Evolutionary conservation across 148 eudicot genomes (phyloP).

Genomic region (Vaccinium myrtillus): DNA sequence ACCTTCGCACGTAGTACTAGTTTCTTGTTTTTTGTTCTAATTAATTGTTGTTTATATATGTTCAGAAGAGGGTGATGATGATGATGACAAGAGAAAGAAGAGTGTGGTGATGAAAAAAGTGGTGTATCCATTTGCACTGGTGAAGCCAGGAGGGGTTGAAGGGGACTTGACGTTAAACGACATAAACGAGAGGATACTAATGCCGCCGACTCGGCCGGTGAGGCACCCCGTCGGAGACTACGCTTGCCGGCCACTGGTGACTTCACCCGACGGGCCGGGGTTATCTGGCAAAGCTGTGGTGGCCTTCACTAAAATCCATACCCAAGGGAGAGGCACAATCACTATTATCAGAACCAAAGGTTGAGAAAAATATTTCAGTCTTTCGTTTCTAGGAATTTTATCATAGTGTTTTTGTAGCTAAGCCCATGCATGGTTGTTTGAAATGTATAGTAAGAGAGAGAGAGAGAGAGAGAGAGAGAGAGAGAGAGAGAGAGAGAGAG

Average conservation of each 20-base stretch:
- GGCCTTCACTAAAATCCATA: slow-evolving; percentile 68
- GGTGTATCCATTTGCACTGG: slow-evolving; percentile 71
- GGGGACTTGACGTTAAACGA: slow-evolving; percentile 71
- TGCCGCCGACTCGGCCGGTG: slow-evolving; percentile 77
- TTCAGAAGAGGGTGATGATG: slow-evolving; percentile 7
- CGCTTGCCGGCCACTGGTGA: slow-evolving; percentile 58
- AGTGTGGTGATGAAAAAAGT: slow-evolving; percentile 36
- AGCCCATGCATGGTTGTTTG: background rate
- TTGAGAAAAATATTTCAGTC: slow-evolving; percentile 9
- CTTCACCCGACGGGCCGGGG: slow-evolving; percentile 53
- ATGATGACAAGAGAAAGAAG: slow-evolving; percentile 28
- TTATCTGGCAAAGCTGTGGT: slow-evolving; percentile 78
- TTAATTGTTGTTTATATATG: background rate
- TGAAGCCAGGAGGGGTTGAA: slow-evolving; percentile 77
- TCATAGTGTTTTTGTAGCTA: background rate
- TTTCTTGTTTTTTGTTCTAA: background rate
- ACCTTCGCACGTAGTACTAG: too few species aligned
- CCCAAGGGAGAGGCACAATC: slow-evolving; percentile 81
- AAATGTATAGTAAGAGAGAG: background rate
- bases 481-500: slow-evolving; percentile 11
- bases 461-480: slow-evolving; percentile 6
- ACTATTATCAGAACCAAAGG: slow-evolving; percentile 73
- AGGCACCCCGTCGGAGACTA: slow-evolving; percentile 85
- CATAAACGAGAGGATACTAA: slow-evolving; percentile 60
- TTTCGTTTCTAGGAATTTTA: background rate